Conservation (phyloP, 441 rosid species). For the Capsella rubella region DNA sequence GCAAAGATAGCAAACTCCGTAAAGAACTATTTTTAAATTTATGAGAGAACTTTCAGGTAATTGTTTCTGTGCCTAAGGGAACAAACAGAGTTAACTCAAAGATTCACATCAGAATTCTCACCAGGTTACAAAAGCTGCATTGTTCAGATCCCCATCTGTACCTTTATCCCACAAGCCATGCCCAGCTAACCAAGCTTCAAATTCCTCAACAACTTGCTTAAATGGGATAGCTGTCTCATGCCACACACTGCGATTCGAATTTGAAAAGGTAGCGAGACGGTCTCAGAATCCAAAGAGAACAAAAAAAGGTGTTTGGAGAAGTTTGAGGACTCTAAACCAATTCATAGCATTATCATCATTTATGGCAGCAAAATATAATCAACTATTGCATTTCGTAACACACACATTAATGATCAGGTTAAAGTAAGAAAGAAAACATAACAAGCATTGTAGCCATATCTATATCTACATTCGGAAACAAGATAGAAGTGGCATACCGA, state of each 20-base stretch:
- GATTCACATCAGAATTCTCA: slow-evolving; percentile 46
- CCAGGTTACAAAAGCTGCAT: slow-evolving; percentile 94
- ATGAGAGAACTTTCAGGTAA: background rate
- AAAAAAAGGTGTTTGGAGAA: background rate
- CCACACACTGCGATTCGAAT: slow-evolving; percentile 76
- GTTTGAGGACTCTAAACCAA: background rate
- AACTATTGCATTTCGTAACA: background rate
- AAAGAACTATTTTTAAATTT: background rate
- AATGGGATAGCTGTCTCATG: slow-evolving; percentile 93
- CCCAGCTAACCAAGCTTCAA: slow-evolving; percentile 83
- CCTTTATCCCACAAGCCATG: slow-evolving; percentile 71
- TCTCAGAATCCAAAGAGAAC: slow-evolving; percentile 11
- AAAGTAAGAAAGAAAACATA: background rate
- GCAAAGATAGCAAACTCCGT: slow-evolving; percentile 12
- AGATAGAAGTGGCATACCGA: slow-evolving; percentile 57
- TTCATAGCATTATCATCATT: background rate
- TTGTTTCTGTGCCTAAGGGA: background rate
- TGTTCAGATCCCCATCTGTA: slow-evolving; percentile 58
- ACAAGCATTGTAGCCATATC: background rate
- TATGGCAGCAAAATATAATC: slow-evolving; percentile 1
- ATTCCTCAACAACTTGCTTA: slow-evolving; percentile 72
- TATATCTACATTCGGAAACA: slow-evolving; percentile 1
- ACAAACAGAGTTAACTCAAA: slow-evolving; percentile 9
- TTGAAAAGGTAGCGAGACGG: slow-evolving; percentile 15
- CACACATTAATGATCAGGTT: background rate